These are phyloP conservation scores for Russula lepida DNA, from an alignment of 768 basidiomycete species.

Conservation along the genomic window DNA sequence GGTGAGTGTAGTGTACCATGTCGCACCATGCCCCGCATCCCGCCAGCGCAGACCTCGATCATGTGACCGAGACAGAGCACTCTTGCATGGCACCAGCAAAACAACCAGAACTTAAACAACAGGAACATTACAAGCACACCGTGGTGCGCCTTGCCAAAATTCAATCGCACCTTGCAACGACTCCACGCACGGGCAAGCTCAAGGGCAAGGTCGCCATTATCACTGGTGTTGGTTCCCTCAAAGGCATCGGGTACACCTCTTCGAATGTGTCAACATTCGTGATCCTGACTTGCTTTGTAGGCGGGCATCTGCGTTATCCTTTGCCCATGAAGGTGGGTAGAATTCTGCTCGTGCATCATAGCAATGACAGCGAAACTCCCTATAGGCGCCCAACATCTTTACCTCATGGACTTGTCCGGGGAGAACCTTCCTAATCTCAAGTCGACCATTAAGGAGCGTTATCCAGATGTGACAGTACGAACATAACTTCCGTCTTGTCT, in stretches of 20 bases:
- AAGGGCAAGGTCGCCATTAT: slow-evolving; percentile 77
- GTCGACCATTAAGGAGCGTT: slow-evolving; percentile 52
- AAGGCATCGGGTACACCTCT: slow-evolving; percentile 73
- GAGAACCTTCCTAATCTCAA: slow-evolving; percentile 66
- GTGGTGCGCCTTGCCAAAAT: slow-evolving; percentile 59
- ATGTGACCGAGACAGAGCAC: not conserved
- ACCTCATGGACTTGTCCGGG: slow-evolving; percentile 62
- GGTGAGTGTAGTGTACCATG: no score
- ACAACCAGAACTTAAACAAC: slow-evolving; percentile 17
- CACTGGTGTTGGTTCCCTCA: slow-evolving; percentile 79
- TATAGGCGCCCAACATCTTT: slow-evolving; percentile 67
- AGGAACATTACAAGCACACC: slow-evolving; percentile 53
- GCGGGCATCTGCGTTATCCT: slow-evolving; percentile 61
- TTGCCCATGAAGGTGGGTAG: slow-evolving; percentile 66
- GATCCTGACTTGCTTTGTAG: slow-evolving; percentile 29
- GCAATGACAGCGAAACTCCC: not conserved
- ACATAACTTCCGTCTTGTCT: not conserved
- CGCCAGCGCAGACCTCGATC: not conserved
- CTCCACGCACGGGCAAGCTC: slow-evolving; percentile 49
- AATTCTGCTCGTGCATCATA: not conserved
- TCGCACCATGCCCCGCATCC: no score
- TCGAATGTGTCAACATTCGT: not conserved
- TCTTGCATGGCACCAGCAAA: slow-evolving; percentile 11
- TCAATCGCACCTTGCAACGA: slow-evolving; percentile 51
- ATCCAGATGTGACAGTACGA: slow-evolving; percentile 72